A percentile compares a stretch with the other conserved stretches of the same genome.
Evolutionary conservation across 768 basidiomycete species (phyloP).

Genomic region (Trichaptum fuscoviolaceum): DNA sequence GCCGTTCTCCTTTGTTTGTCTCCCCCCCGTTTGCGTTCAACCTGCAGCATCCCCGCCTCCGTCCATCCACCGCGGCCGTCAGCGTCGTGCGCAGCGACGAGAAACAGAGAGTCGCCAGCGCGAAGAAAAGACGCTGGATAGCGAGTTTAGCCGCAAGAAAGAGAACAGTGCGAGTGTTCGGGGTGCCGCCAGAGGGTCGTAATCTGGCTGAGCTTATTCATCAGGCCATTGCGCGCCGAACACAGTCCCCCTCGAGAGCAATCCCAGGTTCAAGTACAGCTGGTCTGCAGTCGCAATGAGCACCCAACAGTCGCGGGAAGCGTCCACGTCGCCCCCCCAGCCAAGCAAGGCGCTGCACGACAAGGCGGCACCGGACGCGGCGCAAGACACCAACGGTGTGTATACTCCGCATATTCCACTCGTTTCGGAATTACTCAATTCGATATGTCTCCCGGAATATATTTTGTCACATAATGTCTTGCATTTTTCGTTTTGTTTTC

Average conservation of each 20-base stretch:
- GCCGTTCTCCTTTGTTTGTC: not conserved
- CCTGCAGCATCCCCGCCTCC: not conserved
- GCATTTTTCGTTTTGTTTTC: not conserved
- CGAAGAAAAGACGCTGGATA: not conserved
- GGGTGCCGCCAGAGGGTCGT: not conserved
- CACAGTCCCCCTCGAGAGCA: not conserved
- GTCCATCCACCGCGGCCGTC: not conserved
- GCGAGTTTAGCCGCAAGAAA: not conserved
- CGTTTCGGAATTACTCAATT: conserved; percentile 1
- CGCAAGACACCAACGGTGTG: not conserved
- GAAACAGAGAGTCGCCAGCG: not conserved
- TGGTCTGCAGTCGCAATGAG: not conserved
- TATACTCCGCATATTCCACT: not conserved
- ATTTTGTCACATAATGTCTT: not conserved
- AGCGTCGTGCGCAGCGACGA: not conserved
- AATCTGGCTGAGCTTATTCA: conserved; percentile 1
- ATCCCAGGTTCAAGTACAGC: not conserved
- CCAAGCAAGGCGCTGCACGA: not conserved
- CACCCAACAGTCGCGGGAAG: not conserved
- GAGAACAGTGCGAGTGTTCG: not conserved
- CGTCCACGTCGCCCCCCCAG: not conserved
- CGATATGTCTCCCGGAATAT: not conserved
- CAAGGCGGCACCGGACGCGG: not conserved
- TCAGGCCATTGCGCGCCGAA: not conserved
- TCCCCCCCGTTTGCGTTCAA: not conserved